Evolutionary conservation across 257 asterid species (phyloP).

Genomic region (Petrea volubilis): DNA sequence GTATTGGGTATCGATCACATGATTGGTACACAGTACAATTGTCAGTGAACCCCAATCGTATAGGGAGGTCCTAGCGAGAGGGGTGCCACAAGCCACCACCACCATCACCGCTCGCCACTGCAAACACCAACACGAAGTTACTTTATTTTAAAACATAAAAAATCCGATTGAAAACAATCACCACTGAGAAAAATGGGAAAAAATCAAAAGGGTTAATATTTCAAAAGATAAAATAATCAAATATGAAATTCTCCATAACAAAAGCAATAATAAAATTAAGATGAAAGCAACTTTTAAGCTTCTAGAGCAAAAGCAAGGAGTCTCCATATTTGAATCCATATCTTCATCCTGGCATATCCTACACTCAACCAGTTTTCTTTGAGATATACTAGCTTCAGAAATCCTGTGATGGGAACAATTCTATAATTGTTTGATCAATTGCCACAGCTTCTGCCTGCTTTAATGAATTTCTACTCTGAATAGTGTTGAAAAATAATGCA

Average conservation of each 20-base stretch:
- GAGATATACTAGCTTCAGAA: conserved; percentile 45
- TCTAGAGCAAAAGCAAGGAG: conserved; percentile 96
- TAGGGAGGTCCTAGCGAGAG: too few species aligned
- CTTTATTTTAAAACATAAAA: not conserved
- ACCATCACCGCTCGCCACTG: too few species aligned
- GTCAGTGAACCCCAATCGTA: too few species aligned
- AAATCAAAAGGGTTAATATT: not conserved
- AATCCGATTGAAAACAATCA: not conserved
- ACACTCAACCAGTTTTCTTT: conserved; percentile 80
- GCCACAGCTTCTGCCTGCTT: conserved; percentile 35
- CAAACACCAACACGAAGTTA: not conserved
- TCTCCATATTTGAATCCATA: conserved; percentile 75
- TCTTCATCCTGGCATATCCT: conserved; percentile 98
- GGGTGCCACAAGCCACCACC: too few species aligned
- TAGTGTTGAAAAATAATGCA: too few species aligned
- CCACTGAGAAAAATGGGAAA: not conserved
- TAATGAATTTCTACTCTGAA: conserved; percentile 51
- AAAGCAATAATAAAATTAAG: not conserved
- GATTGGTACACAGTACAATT: too few species aligned
- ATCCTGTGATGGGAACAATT: conserved; percentile 36
- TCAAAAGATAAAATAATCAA: not conserved
- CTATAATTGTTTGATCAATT: conserved; percentile 31
- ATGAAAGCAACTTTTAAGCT: conserved; percentile 76
- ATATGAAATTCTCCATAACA: not conserved
- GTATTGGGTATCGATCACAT: too few species aligned